Evolutionary conservation across 75 land plant genomes (phyloP).

Genomic region (Cunninghamia lanceolata): DNA sequence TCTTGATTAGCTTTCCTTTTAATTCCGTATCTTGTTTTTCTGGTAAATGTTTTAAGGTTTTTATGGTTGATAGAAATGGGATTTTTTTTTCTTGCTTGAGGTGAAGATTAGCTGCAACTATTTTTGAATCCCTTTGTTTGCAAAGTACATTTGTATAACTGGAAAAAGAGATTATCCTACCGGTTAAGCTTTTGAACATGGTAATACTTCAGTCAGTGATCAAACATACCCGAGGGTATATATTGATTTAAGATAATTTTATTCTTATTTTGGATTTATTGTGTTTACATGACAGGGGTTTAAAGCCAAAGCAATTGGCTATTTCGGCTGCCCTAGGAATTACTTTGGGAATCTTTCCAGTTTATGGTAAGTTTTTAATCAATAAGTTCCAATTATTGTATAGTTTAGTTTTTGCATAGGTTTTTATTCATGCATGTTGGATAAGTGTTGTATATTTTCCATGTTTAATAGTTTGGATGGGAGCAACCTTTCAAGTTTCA

Average conservation of each 20-base stretch:
- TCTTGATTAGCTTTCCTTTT: background rate
- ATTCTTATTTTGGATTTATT: background rate
- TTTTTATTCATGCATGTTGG: background rate
- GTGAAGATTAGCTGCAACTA: background rate
- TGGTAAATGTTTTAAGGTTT: background rate
- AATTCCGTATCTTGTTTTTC: background rate
- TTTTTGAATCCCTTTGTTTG: background rate
- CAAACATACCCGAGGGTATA: background rate
- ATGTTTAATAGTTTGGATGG: too few species aligned
- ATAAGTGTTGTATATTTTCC: too few species aligned
- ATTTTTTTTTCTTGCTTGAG: background rate
- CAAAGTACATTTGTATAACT: background rate
- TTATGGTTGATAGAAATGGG: background rate
- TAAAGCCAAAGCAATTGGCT: slow-evolving; percentile 79
- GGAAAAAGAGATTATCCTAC: background rate
- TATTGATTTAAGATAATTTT: background rate
- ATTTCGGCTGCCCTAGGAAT: slow-evolving; percentile 80
- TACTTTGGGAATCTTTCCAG: slow-evolving; percentile 84
- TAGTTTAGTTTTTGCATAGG: background rate
- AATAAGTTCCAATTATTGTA: slow-evolving; percentile 1
- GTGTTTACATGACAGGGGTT: slow-evolving; percentile 52
- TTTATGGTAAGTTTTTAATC: slow-evolving; percentile 56
- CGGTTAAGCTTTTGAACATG: background rate
- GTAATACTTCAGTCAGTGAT: background rate
- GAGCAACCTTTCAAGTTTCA: too few species aligned